Conservation (phyloP, 2,329 filamentous ascomycete species). For the Neofusicoccum parvum region DNA sequence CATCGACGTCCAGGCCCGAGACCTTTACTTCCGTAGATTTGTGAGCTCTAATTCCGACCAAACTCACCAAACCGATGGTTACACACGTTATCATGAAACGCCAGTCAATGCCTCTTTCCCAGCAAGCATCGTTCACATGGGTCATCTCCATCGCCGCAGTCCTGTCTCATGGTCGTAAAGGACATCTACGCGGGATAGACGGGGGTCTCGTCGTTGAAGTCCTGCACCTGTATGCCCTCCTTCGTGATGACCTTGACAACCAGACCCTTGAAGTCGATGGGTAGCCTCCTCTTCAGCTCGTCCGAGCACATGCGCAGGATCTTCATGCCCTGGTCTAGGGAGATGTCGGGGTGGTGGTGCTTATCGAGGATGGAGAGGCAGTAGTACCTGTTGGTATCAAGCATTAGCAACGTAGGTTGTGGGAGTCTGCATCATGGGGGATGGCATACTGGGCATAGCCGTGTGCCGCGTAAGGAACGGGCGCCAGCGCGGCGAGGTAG, state of each 20-base stretch:
- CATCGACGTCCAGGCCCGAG: neutral
- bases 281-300: conserved; percentile 93
- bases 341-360: conserved; percentile 95
- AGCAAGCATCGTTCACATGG: neutral
- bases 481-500: conserved; percentile 86
- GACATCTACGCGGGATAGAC: conserved; percentile 48
- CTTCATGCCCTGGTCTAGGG: conserved; percentile 85
- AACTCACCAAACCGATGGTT: no score
- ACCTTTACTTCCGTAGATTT: neutral
- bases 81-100: neutral
- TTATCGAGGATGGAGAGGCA: conserved; percentile 97
- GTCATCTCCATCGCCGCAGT: neutral
- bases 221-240: conserved; percentile 83
- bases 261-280: conserved; percentile 98
- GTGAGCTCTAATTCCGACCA: neutral
- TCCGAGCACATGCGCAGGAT: conserved; percentile 93
- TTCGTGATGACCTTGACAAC: conserved; percentile 92
- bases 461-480: conserved; percentile 92
- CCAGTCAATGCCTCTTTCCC: neutral
- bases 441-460: conserved; percentile 87
- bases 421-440: no score
- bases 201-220: conserved; percentile 80
- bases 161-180: no score
- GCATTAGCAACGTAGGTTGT: neutral
- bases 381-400: conserved; percentile 71